These are phyloP conservation scores for Aspergillus sp. DNA, from an alignment of 2,329 filamentous ascomycete genomes.

Conservation along the genomic window DNA sequence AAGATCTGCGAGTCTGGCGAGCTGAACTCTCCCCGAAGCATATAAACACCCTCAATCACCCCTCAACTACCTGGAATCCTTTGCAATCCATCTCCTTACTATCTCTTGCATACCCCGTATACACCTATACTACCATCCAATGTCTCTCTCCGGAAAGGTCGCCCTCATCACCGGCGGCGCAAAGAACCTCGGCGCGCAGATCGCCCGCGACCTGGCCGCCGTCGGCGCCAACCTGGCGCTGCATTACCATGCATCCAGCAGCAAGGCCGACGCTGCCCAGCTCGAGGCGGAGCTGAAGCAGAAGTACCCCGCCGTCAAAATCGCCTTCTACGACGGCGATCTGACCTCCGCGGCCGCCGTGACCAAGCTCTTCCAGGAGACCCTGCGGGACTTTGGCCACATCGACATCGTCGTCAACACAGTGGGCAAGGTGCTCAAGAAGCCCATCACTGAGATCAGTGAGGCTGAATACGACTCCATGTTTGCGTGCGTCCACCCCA, in stretches of 20 bases:
- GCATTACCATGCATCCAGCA: conserved; percentile 43
- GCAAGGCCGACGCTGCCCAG: conserved; percentile 36
- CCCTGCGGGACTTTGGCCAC: conserved; percentile 42
- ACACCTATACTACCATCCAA: conserved; percentile 10
- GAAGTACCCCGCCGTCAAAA: conserved; percentile 30
- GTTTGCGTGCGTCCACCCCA: conserved; percentile 40
- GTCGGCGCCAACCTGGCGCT: conserved; percentile 39
- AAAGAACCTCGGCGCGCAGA: conserved; percentile 44
- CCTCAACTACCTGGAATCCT: no score
- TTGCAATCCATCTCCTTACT: background rate
- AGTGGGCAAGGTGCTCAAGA: conserved; percentile 51
- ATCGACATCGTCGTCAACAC: conserved; percentile 54
- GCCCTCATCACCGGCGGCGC: conserved; percentile 45
- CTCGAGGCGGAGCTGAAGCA: conserved; percentile 40
- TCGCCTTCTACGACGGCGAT: conserved; percentile 46
- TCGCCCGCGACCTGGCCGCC: conserved; percentile 36
- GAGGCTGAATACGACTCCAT: conserved; percentile 50
- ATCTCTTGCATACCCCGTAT: background rate
- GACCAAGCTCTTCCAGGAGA: conserved; percentile 41
- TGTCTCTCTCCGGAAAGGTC: conserved; percentile 41
- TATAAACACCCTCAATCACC: background rate
- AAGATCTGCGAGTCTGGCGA: no score
- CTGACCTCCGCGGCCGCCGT: conserved; percentile 43
- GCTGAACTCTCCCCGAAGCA: no score
- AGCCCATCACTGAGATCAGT: conserved; percentile 44